phyloP scores from a whole-genome alignment of 768 basidiomycete species.

The Lentinula boryana region DNA sequence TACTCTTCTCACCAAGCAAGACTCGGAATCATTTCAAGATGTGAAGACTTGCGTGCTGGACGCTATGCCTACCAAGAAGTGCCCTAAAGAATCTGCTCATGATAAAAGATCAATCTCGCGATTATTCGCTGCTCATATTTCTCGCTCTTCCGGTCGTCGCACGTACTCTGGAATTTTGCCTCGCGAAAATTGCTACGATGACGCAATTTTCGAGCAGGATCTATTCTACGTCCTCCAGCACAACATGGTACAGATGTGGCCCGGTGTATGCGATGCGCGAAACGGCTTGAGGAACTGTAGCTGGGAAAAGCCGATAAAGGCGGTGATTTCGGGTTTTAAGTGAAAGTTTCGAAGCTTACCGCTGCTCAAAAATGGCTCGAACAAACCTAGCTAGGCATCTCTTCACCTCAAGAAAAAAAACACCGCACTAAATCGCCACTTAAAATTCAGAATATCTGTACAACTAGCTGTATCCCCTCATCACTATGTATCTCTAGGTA shows the following conservation, averaged over 20 bases:
- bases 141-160: background rate
- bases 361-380: background rate
- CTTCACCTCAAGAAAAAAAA: too few relatives aligned
- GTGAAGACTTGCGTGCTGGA: slow-evolving; percentile 15
- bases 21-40: slow-evolving; percentile 30
- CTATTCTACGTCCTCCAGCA: background rate
- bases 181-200: background rate
- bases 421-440: too few relatives aligned
- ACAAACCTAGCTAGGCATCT: too few relatives aligned
- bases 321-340: too few relatives aligned
- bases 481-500: background rate
- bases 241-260: slow-evolving; percentile 21
- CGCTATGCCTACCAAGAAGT: background rate
- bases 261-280: slow-evolving; percentile 33
- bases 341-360: background rate
- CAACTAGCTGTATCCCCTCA: background rate
- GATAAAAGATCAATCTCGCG: background rate
- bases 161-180: background rate
- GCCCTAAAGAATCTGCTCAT: background rate
- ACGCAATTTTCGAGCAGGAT: background rate
- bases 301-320: slow-evolving; percentile 58
- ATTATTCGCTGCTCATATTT: background rate
- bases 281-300: slow-evolving; percentile 41
- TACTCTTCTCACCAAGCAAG: slow-evolving; percentile 25
- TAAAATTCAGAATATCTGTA: background rate